Base-by-base conservation (phyloP, 345 rosid genomes). In the Populus nigra region DNA sequence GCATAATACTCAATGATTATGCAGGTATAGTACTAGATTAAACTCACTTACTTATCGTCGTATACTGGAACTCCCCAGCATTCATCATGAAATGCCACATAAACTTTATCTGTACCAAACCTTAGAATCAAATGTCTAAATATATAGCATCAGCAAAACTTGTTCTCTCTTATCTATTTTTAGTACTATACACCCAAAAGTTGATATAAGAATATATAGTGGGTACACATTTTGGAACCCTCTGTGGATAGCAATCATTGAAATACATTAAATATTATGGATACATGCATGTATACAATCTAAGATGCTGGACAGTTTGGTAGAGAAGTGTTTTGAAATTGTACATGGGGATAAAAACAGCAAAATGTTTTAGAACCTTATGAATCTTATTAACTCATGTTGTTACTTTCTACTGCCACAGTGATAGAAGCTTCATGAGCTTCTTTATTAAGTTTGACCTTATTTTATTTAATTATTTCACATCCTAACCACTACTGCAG, bases 61-160 rank as follows among this genome's bases (percentile, higher is more conserved):
- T 93, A 96, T 63, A 91, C 90, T 1, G 99, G 97, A 77, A 91
- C 97, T 66, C 99, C 99, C 99, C 99, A 96, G 75, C 86, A 85
- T 63, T 96, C 97, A 35, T 96, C 99, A 79, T 96, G 99, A 88
- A 96, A 96, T 68, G 88, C 84, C n/a, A 93, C 88, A 71, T 96
- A 93, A 45, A 79, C 93, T 80, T 86, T 84, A 77, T 96, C 99
- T 96, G 92, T 65, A 81, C 78, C 73, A 49, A 82, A 81, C 31
- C 38, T 13, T 20, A 23, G 49, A 49, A 68, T 73, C 61, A 67
- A 41, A 16, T 65, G 27, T 29, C 63, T n/a, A 53, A 5, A 18
- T 35, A 11, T 35, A 31, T 35, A 27, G 4, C 41, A 66, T 66
- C 5, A 27, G 15, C 36, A 33, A 4, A 66, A 33, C 3, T 2